Evolutionary conservation across 2,329 filamentous ascomycete genomes (phyloP).

Genomic region (Pyrenophora teres): DNA sequence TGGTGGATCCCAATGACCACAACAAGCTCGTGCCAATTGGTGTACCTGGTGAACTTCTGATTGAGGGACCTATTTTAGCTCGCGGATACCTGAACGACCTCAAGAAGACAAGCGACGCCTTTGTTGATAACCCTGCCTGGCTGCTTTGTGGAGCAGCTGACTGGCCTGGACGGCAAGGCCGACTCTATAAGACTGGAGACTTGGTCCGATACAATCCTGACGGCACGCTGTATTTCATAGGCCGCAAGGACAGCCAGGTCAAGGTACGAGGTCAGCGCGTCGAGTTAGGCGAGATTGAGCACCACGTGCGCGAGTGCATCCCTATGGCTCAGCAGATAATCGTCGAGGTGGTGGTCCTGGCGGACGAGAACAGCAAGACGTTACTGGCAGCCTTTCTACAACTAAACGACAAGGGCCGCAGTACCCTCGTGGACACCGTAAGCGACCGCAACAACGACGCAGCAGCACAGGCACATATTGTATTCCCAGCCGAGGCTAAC

Average conservation of each 20-base stretch:
- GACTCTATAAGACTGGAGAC: constrained; percentile 10
- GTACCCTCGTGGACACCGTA: too few species aligned
- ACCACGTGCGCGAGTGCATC: background rate
- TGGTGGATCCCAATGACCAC: constrained; percentile 6
- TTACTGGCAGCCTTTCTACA: background rate
- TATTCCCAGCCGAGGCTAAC: background rate
- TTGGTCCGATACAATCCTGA: background rate
- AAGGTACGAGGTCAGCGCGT: constrained; percentile 25
- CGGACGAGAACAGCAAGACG: background rate
- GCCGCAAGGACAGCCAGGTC: constrained; percentile 1
- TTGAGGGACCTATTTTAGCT: constrained; percentile 51
- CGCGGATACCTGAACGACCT: constrained; percentile 22
- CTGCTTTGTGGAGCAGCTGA: background rate
- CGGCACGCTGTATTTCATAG: too few species aligned
- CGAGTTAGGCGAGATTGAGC: too few species aligned
- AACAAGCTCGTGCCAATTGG: constrained; percentile 20
- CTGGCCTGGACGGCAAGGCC: too few species aligned
- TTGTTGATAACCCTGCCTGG: background rate
- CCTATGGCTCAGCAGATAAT: background rate
- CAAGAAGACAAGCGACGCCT: background rate
- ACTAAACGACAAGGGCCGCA: too few species aligned
- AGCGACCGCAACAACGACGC: background rate
- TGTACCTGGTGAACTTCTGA: constrained; percentile 55
- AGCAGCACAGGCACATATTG: background rate
- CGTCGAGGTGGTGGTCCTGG: background rate